Evolutionary conservation across 176 grass and related monocot species (phyloP), one percentile per base, ranked within the genome.

Genomic region (Avena atlantica): DNA sequence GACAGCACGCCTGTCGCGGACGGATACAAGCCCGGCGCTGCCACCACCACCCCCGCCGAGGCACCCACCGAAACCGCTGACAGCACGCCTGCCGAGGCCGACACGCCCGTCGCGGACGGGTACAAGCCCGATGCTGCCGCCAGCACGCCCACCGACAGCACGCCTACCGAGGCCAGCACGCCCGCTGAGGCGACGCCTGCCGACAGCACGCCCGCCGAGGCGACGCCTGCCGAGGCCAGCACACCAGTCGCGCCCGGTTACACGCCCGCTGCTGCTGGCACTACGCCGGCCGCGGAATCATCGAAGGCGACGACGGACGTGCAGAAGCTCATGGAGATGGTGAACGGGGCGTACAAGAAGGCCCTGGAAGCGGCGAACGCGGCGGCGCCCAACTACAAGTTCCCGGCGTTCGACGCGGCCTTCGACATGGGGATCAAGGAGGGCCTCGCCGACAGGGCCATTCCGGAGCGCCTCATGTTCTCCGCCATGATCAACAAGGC

Each of bases 321-420:
- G 48, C 73, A 76, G 48, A 76, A 52, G 73, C 49, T 76, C 3
- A 52, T 76, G 45, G 73, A 76, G 73, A 27, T 17, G 12, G 13
- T 76, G 73, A 76, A 76, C 73, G 3, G 0, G 14, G 73, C 48
- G 14, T 76, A 29, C 73, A 76, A 76, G 73, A 76, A 52, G 73
- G 21, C 73, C 4, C 23, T 76, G 23, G 47, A 76, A 3, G 23
- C 47, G 73, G 73, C 73, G 23, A 76, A 76, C 48, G 73, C 48
- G 73, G 73, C 47, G 73, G 47, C 13, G 14, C 7, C 21, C 48
- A 48, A 51, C 13, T 8, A 76, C 13, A 76, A 52, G 73, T 76
- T 52, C 48, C 1, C 2, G 13, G 47, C 52, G 48, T 76, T 76
- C 13, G 47, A 52, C 12, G 13, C 2, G 23, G 23, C 48, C 73